Evolutionary conservation across 129 eudicot genomes (phyloP).

Genomic region (Kitagawia praeruptora): DNA sequence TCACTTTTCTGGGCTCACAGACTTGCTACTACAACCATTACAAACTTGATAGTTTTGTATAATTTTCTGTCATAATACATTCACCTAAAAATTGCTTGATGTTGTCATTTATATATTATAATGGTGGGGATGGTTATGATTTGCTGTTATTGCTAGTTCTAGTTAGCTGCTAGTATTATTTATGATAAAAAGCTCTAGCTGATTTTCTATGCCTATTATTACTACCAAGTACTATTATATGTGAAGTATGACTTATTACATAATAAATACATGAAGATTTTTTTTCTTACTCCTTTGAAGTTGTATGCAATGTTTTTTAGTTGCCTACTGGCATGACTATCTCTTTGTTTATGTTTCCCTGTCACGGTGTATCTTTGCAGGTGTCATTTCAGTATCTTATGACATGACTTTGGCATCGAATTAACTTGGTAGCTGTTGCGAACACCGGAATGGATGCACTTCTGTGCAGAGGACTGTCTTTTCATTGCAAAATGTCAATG

Average conservation of each 20-base stretch:
- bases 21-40: neutral
- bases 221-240: neutral
- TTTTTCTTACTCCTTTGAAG: neutral
- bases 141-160: neutral
- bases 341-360: no score
- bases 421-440: neutral
- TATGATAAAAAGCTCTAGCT: neutral
- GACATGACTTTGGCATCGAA: neutral
- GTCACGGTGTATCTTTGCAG: slow-evolving; percentile 32
- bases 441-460: neutral
- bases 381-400: slow-evolving; percentile 63
- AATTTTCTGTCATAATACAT: neutral
- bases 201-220: neutral
- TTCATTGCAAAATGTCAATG: neutral
- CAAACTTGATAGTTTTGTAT: neutral
- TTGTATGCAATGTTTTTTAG: neutral
- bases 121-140: neutral
- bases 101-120: neutral
- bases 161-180: neutral
- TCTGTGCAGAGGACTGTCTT: neutral
- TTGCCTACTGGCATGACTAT: no score
- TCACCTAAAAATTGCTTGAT: neutral
- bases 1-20: neutral
- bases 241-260: neutral
- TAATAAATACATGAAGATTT: neutral